Evolutionary conservation across 495 filamentous ascomycete genomes (phyloP).

Genomic region (Aspergillus diversus): DNA sequence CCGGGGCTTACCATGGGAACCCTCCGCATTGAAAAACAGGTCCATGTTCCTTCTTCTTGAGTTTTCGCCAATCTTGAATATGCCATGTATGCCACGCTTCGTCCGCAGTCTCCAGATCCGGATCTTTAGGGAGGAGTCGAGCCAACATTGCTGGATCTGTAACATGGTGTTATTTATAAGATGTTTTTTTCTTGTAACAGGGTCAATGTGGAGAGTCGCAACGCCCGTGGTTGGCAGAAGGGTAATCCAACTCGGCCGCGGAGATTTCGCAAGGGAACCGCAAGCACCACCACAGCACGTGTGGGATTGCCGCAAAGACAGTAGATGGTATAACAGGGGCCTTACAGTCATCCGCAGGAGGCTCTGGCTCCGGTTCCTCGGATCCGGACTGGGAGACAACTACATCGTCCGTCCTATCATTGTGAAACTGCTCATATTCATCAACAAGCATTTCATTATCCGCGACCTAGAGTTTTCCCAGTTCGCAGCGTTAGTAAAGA

Average conservation of each 20-base stretch:
- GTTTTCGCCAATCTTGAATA: slow-evolving; percentile 75
- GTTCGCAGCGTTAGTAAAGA: slow-evolving; percentile 13
- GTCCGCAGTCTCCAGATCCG: slow-evolving; percentile 70
- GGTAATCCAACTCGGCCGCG: slow-evolving; percentile 15
- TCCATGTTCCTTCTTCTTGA: slow-evolving; percentile 79
- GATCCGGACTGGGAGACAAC: slow-evolving; percentile 76
- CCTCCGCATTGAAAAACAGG: slow-evolving; percentile 86
- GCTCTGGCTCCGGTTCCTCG: slow-evolving; percentile 54
- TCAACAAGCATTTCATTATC: slow-evolving; percentile 72
- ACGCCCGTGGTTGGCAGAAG: not conserved
- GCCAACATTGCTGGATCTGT: slow-evolving; percentile 85
- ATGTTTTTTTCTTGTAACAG: slow-evolving; percentile 2
- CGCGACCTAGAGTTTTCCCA: slow-evolving; percentile 36
- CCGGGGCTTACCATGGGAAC: slow-evolving; percentile 74
- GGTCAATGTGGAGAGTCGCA: slow-evolving; percentile 2
- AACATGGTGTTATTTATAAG: slow-evolving; percentile 27
- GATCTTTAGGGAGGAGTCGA: slow-evolving; percentile 69
- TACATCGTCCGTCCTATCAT: slow-evolving; percentile 82
- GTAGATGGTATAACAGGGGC: slow-evolving; percentile 23
- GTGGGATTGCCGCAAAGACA: not conserved
- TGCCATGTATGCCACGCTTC: slow-evolving; percentile 82
- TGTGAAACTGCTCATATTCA: slow-evolving; percentile 68
- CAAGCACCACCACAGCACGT: slow-evolving; percentile 1
- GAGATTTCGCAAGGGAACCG: slow-evolving; percentile 9
- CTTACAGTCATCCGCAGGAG: slow-evolving; percentile 75